Conservation (phyloP, 768 basidiomycete species). For the Amanita rubescens region DNA sequence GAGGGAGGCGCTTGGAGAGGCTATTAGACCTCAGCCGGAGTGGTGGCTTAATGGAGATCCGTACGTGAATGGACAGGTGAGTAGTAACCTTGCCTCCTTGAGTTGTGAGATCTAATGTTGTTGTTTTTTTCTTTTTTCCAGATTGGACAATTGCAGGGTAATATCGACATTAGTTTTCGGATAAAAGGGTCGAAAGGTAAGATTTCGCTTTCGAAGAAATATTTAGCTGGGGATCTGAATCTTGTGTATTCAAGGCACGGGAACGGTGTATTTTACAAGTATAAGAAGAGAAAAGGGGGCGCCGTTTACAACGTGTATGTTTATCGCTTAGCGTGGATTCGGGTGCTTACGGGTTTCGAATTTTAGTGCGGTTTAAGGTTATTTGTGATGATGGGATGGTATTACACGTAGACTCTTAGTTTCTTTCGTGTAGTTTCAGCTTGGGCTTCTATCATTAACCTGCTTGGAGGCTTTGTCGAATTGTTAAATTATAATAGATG, state of each 20-base stretch:
- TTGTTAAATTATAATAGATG: too few species aligned
- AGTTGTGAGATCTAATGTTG: too few species aligned
- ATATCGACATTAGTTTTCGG: conserved; percentile 71
- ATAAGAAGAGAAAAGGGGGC: conserved; percentile 69
- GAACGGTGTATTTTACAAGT: conserved; percentile 80
- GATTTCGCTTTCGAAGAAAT: conserved; percentile 10
- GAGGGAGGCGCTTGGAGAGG: conserved; percentile 52
- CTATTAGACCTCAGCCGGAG: conserved; percentile 53
- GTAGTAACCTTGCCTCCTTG: conserved; percentile 21
- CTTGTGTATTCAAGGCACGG: conserved; percentile 38
- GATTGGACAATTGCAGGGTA: conserved; percentile 71
- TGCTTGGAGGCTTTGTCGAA: too few species aligned
- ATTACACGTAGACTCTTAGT: conserved; percentile 31
- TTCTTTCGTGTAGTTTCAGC: too few species aligned
- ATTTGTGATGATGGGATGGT: conserved; percentile 55
- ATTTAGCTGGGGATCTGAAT: neutral
- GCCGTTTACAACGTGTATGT: conserved; percentile 62
- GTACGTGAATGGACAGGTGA: conserved; percentile 57
- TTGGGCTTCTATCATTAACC: too few species aligned
- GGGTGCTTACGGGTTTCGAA: neutral
- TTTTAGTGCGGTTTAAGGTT: conserved; percentile 57
- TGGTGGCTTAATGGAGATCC: conserved; percentile 79
- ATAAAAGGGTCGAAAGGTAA: conserved; percentile 64
- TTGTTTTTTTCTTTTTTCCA: too few species aligned
- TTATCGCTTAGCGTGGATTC: neutral